Evolutionary conservation across 2,329 filamentous ascomycete species (phyloP).

Genomic region (Coleophoma eucalyptorum): DNA sequence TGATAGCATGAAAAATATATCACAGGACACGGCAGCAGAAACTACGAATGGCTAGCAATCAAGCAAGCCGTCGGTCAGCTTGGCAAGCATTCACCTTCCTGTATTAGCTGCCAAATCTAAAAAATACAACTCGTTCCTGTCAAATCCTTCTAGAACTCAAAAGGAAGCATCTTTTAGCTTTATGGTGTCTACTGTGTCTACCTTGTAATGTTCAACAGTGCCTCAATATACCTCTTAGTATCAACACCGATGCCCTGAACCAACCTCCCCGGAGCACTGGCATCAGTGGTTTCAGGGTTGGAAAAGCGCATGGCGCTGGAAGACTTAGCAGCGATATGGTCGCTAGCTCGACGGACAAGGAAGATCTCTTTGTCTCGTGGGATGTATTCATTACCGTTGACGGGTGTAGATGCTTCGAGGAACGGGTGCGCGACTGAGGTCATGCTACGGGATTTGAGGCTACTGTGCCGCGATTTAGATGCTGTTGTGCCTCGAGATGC

Average conservation of each 20-base stretch:
- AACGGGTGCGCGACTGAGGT: constrained; percentile 22
- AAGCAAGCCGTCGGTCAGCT: no score
- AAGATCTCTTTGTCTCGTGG: constrained; percentile 53
- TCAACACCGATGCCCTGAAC: constrained; percentile 75
- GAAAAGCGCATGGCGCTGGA: constrained; percentile 9
- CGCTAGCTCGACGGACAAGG: constrained; percentile 55
- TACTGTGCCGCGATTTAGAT: neutral
- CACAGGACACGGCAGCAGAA: no score
- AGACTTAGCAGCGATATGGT: constrained; percentile 32
- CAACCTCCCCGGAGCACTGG: constrained; percentile 55
- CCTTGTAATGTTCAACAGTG: constrained; percentile 54
- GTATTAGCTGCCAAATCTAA: no score
- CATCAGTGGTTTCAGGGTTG: constrained; percentile 27
- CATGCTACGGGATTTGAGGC: constrained; percentile 8
- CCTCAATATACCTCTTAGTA: constrained; percentile 71
- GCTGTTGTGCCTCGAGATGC: constrained; percentile 11
- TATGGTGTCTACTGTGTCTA: constrained; percentile 4
- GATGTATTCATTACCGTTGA: neutral
- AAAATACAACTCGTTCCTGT: no score
- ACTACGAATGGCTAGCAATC: no score
- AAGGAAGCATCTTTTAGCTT: no score
- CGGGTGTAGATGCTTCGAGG: constrained; percentile 7
- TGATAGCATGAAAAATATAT: no score
- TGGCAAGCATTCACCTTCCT: no score
- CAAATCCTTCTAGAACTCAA: no score